phyloP scores from a whole-genome alignment of 176 grass and related monocot species.

The Aegilops sharonensis region DNA sequence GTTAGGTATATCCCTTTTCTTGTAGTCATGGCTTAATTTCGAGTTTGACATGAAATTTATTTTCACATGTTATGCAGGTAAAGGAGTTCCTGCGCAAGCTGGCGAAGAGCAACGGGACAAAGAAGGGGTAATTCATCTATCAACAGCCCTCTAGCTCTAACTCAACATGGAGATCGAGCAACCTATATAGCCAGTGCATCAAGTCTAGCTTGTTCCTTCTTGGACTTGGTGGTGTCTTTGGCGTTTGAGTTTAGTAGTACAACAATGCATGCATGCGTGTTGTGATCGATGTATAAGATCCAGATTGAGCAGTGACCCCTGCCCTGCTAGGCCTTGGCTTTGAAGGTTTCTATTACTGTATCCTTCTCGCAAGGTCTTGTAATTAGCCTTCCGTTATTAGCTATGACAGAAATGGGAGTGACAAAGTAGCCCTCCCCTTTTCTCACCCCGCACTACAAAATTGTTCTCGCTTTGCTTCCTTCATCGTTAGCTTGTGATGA shows the following conservation, averaged over 20 bases:
- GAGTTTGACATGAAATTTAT: background rate
- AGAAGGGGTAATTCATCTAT: background rate
- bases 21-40: no score
- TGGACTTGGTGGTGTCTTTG: background rate
- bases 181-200: background rate
- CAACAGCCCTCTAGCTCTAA: background rate
- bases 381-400: slow-evolving; percentile 19
- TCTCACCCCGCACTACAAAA: background rate
- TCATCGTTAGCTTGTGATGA: background rate
- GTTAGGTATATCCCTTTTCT: background rate
- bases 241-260: background rate
- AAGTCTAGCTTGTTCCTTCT: background rate
- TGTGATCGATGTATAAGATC: slow-evolving; percentile 5
- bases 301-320: background rate
- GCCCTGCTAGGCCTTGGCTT: background rate
- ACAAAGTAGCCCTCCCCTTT: background rate
- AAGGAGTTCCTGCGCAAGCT: slow-evolving; percentile 43
- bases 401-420: background rate
- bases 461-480: background rate
- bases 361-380: slow-evolving; percentile 33
- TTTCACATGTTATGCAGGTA: slow-evolving; percentile 16
- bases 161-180: background rate
- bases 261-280: background rate
- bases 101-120: slow-evolving; percentile 23
- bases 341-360: slow-evolving; percentile 29